These are phyloP conservation scores for Capniomyces stellatus DNA, from an alignment of 371 early-diverging fungal species.

Conservation along the genomic window DNA sequence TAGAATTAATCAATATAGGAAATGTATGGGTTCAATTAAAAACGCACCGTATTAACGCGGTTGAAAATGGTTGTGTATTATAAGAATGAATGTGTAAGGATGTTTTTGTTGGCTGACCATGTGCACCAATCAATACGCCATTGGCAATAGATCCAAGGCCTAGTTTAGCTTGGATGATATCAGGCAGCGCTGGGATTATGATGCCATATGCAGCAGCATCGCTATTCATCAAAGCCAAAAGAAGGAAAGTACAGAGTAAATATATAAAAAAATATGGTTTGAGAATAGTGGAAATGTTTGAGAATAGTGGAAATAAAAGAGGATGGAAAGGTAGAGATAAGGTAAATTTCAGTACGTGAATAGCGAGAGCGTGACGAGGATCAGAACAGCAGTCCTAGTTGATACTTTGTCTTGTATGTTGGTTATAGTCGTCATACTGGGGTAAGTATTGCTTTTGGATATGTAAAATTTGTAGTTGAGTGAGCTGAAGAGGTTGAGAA, in stretches of 20 bases:
- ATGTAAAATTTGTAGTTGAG: no score
- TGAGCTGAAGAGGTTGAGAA: no score
- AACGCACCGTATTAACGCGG: neutral
- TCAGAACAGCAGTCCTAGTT: neutral
- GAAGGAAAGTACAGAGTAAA: neutral
- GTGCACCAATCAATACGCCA: slow-evolving; percentile 56
- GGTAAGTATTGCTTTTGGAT: no score
- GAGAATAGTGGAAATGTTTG: neutral
- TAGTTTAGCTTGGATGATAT: slow-evolving; percentile 43
- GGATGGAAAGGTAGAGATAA: no score
- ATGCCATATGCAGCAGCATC: slow-evolving; percentile 64
- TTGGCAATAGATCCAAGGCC: slow-evolving; percentile 39
- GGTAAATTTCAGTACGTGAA: no score
- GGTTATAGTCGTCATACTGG: no score
- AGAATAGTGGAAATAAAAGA: neutral
- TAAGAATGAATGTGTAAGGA: no score
- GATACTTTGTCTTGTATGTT: neutral
- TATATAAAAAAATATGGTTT: neutral
- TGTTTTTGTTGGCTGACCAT: neutral
- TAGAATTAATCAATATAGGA: neutral
- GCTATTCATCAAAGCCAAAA: slow-evolving; percentile 5
- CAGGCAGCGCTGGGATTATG: slow-evolving; percentile 68
- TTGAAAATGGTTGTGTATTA: neutral
- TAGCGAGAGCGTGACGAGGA: neutral
- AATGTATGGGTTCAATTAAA: neutral